These are phyloP conservation scores for Coemansia erecta DNA, from an alignment of 192 early-diverging fungal species.

Conservation along the genomic window DNA sequence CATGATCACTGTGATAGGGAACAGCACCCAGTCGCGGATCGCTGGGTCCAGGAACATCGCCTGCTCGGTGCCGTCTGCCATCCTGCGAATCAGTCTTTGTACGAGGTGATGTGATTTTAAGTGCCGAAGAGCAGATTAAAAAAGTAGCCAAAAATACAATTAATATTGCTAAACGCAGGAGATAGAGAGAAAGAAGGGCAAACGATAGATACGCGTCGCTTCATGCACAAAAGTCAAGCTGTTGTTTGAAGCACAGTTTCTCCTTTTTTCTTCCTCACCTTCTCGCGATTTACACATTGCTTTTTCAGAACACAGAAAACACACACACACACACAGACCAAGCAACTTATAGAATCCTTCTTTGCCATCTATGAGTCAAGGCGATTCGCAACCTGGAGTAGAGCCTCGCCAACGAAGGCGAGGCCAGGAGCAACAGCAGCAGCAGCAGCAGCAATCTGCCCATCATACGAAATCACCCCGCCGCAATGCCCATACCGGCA, in stretches of 20 bases:
- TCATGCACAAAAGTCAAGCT: too few species aligned
- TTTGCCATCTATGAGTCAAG: slow-evolving; percentile 16
- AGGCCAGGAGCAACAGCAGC: too few species aligned
- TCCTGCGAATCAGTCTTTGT: too few species aligned
- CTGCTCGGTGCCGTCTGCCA: slow-evolving; percentile 38
- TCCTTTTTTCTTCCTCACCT: background rate
- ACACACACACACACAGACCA: background rate
- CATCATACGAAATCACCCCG: slow-evolving; percentile 5
- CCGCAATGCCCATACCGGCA: slow-evolving; percentile 8
- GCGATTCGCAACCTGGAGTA: slow-evolving; percentile 3
- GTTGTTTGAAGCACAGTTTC: too few species aligned
- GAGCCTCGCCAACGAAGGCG: slow-evolving; percentile 28
- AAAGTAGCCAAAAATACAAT: background rate
- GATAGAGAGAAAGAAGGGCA: background rate
- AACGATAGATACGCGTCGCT: background rate
- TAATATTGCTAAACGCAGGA: background rate
- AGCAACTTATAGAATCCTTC: background rate
- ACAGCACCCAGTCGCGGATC: slow-evolving; percentile 89
- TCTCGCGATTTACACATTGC: background rate
- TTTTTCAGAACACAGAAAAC: background rate
- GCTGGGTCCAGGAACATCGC: slow-evolving; percentile 74
- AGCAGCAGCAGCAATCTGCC: slow-evolving; percentile 16
- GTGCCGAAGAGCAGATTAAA: background rate
- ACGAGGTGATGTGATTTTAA: background rate
- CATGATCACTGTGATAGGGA: slow-evolving; percentile 98